Evolutionary conservation across 2,329 filamentous ascomycete genomes (phyloP), one percentile per base, ranked within the genome.

Genomic region (Alternaria dauci): DNA sequence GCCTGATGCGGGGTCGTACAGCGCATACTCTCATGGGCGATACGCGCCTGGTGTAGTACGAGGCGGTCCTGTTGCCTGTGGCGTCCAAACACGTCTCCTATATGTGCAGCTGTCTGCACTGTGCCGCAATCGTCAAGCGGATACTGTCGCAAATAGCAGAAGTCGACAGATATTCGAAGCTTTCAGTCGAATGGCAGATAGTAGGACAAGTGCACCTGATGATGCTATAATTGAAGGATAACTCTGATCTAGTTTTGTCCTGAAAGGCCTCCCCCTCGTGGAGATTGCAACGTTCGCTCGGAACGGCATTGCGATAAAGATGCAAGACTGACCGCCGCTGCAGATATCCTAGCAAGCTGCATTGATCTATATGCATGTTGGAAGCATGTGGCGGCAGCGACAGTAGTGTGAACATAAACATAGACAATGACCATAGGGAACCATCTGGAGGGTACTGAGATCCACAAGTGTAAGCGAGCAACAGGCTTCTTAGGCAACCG

Each of bases 1-100:
- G 46, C 23, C 42, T 23, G 6, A 28, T 8, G 55, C 25, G 59
- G 61, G 52, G 58, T 61, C 38, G 54, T 59, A 62, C 59, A 61
- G 48, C 34, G 26, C 55, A 58, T 52, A 7, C 50, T 18, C 14
- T 48, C 28, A 26, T 18, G 36, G 6, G 39, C 4, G 20, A 5
- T 28, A 20, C 5, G 55, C 41, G 9, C 9, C 12, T 46, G 14
- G 32, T 58, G 55, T 46, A 46, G 48, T 42, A 58, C 55, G 11
- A 1, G 3, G 3, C 18, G n/a, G 4, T 32, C 6, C 23, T 20
- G 6, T 42, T 34, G 36, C 23, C 20, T 36, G 42, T 58, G 56
- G 42, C 50, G 28, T 48, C 28, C 42, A 41, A 23, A 42, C 46
- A 59, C n/a, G 18, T 50, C 36, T 46, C 14, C 25, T 55, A 9